Conservation (phyloP, 2,329 filamentous ascomycete genomes). For the Neurospora crassa region DNA sequence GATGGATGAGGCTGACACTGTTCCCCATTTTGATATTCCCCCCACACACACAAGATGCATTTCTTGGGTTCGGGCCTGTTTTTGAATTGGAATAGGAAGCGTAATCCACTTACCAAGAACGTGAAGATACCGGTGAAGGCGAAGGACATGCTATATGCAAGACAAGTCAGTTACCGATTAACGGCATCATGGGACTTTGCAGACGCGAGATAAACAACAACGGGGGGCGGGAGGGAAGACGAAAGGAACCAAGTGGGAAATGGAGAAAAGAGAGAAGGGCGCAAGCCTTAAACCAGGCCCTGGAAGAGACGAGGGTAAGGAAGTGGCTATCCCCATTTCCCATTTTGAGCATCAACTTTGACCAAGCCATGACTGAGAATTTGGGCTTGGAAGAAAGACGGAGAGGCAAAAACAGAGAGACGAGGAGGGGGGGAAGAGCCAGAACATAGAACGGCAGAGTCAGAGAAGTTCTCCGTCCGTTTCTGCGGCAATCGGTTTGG, state of each 20-base stretch:
- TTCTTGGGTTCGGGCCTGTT: background rate
- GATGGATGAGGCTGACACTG: background rate
- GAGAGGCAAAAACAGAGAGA: background rate
- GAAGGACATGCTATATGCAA: slow-evolving; percentile 53
- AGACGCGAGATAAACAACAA: slow-evolving; percentile 3
- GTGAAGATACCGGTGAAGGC: slow-evolving; percentile 81
- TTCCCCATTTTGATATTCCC: background rate
- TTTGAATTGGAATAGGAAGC: background rate
- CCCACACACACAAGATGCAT: background rate
- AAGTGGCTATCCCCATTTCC: background rate
- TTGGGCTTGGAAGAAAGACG: background rate
- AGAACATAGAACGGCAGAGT: background rate
- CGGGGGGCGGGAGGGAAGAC: slow-evolving; percentile 21
- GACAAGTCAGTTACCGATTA: slow-evolving; percentile 20
- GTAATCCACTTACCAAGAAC: slow-evolving; percentile 55
- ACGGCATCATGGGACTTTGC: slow-evolving; percentile 19
- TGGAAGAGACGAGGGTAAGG: background rate
- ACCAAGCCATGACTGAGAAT: slow-evolving; percentile 24
- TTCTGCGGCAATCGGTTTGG: background rate
- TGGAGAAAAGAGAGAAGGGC: slow-evolving; percentile 14
- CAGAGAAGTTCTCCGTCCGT: background rate
- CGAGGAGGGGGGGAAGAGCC: background rate
- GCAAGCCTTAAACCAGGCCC: slow-evolving; percentile 2
- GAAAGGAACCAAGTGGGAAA: slow-evolving; percentile 4
- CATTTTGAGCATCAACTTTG: slow-evolving; percentile 1